A percentile compares a stretch with the other conserved stretches of the same genome.
These are phyloP conservation scores for Ceratocystis alfenasii DNA, from an alignment of 2,329 filamentous ascomycete species.

Conservation along the genomic window DNA sequence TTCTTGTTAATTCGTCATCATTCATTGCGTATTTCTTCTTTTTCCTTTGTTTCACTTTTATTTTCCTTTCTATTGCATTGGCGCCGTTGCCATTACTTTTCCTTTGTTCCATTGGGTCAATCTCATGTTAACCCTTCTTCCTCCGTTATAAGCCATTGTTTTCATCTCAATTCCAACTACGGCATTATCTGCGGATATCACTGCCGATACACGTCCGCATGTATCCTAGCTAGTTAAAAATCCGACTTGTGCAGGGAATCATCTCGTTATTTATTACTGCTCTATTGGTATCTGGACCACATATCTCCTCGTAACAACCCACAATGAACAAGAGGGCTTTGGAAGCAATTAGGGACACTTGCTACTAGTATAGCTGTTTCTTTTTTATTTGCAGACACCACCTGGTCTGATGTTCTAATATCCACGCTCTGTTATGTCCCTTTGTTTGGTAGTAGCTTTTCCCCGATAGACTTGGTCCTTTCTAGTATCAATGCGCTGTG, in stretches of 20 bases:
- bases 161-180: too few species aligned
- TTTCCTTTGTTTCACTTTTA: not conserved
- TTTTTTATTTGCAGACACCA: not conserved
- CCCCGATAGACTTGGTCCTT: not conserved
- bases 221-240: too few species aligned
- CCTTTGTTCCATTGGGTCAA: too few species aligned
- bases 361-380: not conserved
- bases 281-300: too few species aligned
- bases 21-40: not conserved
- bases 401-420: not conserved
- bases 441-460: not conserved
- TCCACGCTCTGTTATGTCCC: not conserved
- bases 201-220: too few species aligned
- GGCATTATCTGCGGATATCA: too few species aligned
- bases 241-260: too few species aligned
- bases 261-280: too few species aligned
- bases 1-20: constrained; percentile 6
- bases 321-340: too few species aligned
- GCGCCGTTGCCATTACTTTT: not conserved
- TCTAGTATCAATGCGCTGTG: not conserved
- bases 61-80: not conserved
- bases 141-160: too few species aligned
- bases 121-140: too few species aligned
- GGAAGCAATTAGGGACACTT: not conserved
- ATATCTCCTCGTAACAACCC: too few species aligned